Evolutionary conservation across 768 basidiomycete genomes (phyloP).

Genomic region (Termitomyces sp.): DNA sequence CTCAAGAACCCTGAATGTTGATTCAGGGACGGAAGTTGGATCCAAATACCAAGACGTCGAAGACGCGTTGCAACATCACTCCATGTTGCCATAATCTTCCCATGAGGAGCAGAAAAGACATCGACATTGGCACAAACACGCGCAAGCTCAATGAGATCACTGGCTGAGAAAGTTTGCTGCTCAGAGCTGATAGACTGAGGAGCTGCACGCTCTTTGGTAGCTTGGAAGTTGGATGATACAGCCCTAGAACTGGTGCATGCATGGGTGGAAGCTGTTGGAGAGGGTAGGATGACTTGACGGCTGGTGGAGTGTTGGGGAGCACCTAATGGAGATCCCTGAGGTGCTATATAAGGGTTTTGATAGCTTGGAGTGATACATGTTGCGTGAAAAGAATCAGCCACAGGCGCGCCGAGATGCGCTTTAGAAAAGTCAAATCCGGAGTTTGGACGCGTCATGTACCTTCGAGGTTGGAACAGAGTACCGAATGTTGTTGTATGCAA

Average conservation of each 20-base stretch:
- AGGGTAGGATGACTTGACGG: too few species aligned
- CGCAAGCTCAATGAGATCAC: neutral
- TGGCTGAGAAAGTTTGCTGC: neutral
- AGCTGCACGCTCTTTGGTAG: neutral
- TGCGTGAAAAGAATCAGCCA: too few species aligned
- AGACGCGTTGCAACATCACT: neutral
- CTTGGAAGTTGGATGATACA: too few species aligned
- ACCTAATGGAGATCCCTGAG: too few species aligned
- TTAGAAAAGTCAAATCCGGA: neutral
- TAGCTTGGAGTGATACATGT: too few species aligned
- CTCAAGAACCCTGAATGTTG: neutral
- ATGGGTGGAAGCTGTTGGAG: neutral
- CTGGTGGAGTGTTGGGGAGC: too few species aligned
- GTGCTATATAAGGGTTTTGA: too few species aligned
- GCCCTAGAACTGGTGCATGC: neutral
- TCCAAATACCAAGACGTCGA: neutral
- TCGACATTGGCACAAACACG: neutral
- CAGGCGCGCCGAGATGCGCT: neutral
- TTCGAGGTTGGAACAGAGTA: neutral
- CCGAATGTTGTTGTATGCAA: neutral
- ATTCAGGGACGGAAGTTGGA: neutral
- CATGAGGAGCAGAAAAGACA: neutral
- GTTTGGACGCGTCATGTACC: neutral
- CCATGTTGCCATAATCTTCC: neutral
- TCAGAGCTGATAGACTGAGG: neutral